Conservation (phyloP, 495 filamentous ascomycete species). For the Neurospora hispaniola region DNA sequence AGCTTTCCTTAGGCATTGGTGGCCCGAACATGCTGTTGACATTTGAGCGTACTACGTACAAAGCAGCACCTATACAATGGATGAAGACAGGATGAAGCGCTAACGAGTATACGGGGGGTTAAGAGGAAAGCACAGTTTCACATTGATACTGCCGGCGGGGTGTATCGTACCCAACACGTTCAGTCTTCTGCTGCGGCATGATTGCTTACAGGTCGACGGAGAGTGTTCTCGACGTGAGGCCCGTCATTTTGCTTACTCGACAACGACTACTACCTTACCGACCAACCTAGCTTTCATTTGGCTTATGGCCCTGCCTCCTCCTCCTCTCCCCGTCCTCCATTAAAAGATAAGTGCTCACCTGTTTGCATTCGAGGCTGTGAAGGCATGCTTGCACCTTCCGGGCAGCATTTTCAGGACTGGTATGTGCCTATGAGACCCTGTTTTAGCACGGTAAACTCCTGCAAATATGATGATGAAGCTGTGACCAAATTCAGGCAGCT, state of each 20-base stretch:
- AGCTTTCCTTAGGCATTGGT: neutral
- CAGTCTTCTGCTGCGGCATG: neutral
- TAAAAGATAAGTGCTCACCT: neutral
- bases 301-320: neutral
- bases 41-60: neutral
- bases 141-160: neutral
- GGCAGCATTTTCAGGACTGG: neutral
- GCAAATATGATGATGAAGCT: neutral
- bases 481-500: neutral
- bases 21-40: neutral
- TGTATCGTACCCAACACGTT: neutral
- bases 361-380: neutral
- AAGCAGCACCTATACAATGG: neutral
- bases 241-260: neutral
- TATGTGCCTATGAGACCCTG: neutral
- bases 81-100: neutral
- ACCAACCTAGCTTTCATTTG: neutral
- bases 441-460: neutral
- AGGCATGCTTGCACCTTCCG: neutral
- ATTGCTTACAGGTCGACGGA: neutral
- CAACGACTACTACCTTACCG: neutral
- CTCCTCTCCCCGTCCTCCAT: neutral
- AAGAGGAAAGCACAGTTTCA: too few relatives aligned
- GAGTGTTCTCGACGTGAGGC: neutral
- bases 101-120: neutral